These are phyloP conservation scores for Diplodia corticola DNA, from an alignment of 2,329 filamentous ascomycete species.

Conservation along the genomic window DNA sequence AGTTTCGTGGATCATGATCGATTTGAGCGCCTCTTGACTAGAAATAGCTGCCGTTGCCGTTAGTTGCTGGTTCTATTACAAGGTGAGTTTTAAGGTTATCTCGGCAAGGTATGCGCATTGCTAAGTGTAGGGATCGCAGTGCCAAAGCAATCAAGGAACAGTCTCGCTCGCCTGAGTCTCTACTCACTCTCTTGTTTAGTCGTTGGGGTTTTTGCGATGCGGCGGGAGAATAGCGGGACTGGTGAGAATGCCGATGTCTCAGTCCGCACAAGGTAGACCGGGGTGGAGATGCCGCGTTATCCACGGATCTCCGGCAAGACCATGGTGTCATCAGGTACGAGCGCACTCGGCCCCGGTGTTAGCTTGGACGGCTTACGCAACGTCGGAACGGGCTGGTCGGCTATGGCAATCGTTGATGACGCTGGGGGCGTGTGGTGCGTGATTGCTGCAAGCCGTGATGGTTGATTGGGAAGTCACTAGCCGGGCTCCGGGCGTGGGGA, in stretches of 20 bases:
- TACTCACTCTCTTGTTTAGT: no score
- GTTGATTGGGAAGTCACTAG: not conserved
- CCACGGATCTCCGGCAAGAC: constrained; percentile 2
- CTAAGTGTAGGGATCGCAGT: no score
- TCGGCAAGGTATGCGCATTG: no score
- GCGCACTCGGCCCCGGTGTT: not conserved
- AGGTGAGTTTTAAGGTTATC: no score
- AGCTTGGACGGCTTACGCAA: not conserved
- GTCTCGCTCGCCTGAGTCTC: no score
- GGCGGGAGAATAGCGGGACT: not conserved
- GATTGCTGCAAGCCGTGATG: not conserved
- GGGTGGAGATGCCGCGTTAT: not conserved
- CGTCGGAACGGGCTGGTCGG: not conserved
- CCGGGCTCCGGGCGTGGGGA: not conserved
- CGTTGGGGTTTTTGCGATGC: not conserved
- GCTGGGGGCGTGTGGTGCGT: not conserved
- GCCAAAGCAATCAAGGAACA: no score
- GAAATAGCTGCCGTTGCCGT: no score
- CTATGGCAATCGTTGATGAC: not conserved
- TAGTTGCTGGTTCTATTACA: no score
- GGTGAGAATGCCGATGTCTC: not conserved
- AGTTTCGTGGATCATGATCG: no score
- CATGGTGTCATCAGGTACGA: not conserved
- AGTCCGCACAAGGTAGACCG: not conserved
- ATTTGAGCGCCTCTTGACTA: no score